Conservation (phyloP, 1,284 basidiomycete species). For the Irpex sp. region DNA sequence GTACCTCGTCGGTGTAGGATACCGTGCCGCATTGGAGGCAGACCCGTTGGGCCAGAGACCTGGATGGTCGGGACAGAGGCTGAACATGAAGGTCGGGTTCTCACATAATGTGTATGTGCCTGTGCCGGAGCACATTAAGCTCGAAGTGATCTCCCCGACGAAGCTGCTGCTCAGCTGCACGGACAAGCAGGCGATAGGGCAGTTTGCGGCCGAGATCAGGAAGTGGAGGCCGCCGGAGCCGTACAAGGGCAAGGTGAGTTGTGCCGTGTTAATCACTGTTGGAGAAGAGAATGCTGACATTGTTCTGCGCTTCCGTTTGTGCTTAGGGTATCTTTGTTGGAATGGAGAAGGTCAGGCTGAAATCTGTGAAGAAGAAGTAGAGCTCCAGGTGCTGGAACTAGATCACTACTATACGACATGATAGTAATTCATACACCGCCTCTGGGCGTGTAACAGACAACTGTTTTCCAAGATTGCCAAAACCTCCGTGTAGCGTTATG, state of each 20-base stretch:
- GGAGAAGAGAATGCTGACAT: neutral
- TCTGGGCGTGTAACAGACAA: neutral
- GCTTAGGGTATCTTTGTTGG: slow-evolving; percentile 87
- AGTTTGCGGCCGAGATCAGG: slow-evolving; percentile 87
- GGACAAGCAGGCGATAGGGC: slow-evolving; percentile 77
- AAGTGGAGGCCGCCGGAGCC: slow-evolving; percentile 90
- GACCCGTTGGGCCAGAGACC: slow-evolving; percentile 68
- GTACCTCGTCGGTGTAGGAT: slow-evolving; percentile 94
- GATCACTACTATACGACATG: neutral
- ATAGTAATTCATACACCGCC: slow-evolving; percentile 1
- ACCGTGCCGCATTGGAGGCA: slow-evolving; percentile 83
- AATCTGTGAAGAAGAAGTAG: slow-evolving; percentile 95
- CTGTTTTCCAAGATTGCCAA: neutral
- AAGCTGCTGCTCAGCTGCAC: slow-evolving; percentile 69
- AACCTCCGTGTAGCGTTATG: neutral
- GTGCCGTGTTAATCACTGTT: slow-evolving; percentile 5
- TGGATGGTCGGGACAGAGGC: slow-evolving; percentile 56
- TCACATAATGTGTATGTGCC: slow-evolving; percentile 85
- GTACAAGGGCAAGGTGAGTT: slow-evolving; percentile 91
- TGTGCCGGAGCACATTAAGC: slow-evolving; percentile 78
- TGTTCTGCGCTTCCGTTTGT: slow-evolving; percentile 4
- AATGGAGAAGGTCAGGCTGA: slow-evolving; percentile 85
- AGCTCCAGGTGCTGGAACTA: neutral
- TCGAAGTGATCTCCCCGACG: slow-evolving; percentile 66
- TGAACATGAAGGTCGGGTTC: slow-evolving; percentile 91